Conservation (phyloP, 345 rosid species). For the Anacardium occidentale region DNA sequence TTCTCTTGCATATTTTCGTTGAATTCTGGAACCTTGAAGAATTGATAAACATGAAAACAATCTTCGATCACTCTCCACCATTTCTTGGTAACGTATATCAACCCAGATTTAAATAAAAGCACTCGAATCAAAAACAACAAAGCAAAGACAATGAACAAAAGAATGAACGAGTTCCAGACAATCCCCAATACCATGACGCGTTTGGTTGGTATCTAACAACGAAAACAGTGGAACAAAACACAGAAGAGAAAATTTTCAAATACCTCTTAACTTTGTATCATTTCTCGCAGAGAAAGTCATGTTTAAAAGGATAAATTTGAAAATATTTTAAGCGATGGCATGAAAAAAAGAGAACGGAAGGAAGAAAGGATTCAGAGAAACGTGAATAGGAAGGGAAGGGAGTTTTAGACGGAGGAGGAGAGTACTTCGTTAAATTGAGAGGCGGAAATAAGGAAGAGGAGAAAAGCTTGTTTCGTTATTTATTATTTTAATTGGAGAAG, state of each 20-base stretch:
- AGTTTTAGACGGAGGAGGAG: background rate
- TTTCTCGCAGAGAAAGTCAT: background rate
- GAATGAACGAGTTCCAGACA: slow-evolving; percentile 27
- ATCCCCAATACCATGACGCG: slow-evolving; percentile 29
- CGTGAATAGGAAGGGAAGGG: background rate
- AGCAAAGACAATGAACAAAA: slow-evolving; percentile 9
- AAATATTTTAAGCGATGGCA: too few relatives aligned
- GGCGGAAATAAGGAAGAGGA: background rate
- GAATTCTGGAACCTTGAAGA: slow-evolving; percentile 73
- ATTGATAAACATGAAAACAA: slow-evolving; percentile 63
- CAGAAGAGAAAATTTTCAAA: background rate
- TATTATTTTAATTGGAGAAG: background rate
- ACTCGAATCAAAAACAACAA: slow-evolving; percentile 35
- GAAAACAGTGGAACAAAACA: background rate
- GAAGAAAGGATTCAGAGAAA: too few relatives aligned
- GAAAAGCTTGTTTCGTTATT: background rate
- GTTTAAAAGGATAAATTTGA: background rate
- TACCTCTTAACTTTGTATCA: background rate
- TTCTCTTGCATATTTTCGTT: slow-evolving; percentile 60
- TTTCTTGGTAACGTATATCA: slow-evolving; percentile 49
- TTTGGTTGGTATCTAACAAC: background rate
- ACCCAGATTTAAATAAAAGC: slow-evolving; percentile 55
- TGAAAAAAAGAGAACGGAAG: background rate
- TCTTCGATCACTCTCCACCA: slow-evolving; percentile 49
- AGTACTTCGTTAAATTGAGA: background rate